Conservation (phyloP, 495 filamentous ascomycete species). For the Cryomyces antarcticus region DNA sequence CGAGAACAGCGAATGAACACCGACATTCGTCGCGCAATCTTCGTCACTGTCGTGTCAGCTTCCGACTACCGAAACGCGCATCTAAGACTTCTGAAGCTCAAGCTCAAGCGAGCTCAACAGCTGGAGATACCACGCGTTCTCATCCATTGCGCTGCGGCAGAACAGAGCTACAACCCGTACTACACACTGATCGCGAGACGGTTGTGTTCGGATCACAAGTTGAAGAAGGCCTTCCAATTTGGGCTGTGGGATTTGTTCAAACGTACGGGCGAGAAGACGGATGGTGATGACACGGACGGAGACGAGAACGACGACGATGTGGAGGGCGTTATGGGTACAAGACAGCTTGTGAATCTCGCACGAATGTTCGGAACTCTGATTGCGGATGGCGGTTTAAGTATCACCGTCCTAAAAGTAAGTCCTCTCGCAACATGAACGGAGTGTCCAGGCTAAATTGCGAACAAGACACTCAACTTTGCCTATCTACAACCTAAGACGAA, state of each 20-base stretch:
- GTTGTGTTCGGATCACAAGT: conserved; percentile 47
- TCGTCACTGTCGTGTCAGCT: conserved; percentile 76
- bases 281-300: conserved; percentile 34
- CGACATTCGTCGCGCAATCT: conserved; percentile 77
- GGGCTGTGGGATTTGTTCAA: conserved; percentile 76
- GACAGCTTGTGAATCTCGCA: conserved; percentile 70
- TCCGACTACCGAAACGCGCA: conserved; percentile 70
- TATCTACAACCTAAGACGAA: conserved; percentile 58
- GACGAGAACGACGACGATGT: conserved; percentile 16
- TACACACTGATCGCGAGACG: conserved; percentile 68
- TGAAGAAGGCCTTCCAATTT: conserved; percentile 69
- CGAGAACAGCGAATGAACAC: conserved; percentile 86
- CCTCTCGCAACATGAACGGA: neutral
- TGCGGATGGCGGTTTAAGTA: conserved; percentile 36
- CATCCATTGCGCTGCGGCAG: conserved; percentile 67
- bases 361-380: conserved; percentile 66
- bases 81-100: conserved; percentile 54
- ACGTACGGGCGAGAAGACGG: conserved; percentile 52
- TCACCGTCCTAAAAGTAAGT: conserved; percentile 42
- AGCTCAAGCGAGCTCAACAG: conserved; percentile 68
- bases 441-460: neutral
- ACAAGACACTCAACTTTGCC: conserved; percentile 44
- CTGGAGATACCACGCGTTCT: conserved; percentile 75
- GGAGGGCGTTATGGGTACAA: conserved; percentile 27
- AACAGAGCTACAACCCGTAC: conserved; percentile 77